Percentiles rank a stretch among this genome's conserved stretches.
Conservation (phyloP, 306 rosid genomes). For the Trifolium pratense region DNA sequence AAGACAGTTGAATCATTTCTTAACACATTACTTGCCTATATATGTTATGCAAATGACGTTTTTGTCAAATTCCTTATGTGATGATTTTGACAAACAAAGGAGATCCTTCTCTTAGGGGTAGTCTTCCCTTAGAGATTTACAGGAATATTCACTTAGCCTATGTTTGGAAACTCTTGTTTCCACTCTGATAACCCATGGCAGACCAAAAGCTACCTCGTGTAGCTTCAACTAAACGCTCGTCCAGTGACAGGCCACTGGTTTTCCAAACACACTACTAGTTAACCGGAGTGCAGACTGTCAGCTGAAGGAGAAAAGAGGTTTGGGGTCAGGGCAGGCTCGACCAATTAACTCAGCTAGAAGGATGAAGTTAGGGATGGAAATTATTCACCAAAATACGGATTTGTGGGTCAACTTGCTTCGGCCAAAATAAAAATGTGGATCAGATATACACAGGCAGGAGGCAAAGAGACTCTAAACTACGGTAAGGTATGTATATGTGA, state of each 20-base stretch:
- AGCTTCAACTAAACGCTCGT: too few species aligned
- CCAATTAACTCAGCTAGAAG: background rate
- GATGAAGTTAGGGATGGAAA: background rate
- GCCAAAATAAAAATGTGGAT: background rate
- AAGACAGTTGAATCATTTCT: background rate
- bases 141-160: background rate
- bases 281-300: background rate
- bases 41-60: background rate
- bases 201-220: too few species aligned
- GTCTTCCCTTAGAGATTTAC: conserved; percentile 9
- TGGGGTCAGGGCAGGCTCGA: background rate
- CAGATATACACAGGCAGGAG: background rate
- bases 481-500: background rate
- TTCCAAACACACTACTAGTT: background rate
- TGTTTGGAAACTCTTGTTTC: background rate
- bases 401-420: background rate
- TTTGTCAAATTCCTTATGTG: background rate
- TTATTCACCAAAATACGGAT: background rate
- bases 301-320: background rate
- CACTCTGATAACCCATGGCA: too few species aligned
- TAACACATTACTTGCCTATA: background rate
- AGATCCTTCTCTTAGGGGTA: background rate
- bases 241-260: too few species aligned
- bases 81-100: background rate
- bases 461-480: background rate